A percentile compares a stretch with the other conserved stretches of the same genome.
These are phyloP conservation scores for Logfia minima DNA, from an alignment of 129 eudicot species.

Conservation along the genomic window DNA sequence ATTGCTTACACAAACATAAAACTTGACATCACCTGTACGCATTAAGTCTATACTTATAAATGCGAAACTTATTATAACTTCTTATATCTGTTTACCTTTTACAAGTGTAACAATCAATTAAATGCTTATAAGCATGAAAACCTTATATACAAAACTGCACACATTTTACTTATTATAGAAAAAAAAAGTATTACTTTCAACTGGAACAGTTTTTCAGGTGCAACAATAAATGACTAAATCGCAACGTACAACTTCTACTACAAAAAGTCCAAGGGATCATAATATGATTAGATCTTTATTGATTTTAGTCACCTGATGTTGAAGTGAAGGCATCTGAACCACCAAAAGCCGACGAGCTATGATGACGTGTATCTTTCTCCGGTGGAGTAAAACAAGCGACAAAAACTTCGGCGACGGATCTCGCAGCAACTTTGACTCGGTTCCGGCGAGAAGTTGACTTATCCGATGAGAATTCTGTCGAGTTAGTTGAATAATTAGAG, in stretches of 20 bases:
- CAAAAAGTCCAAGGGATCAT: neutral
- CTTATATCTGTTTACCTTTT: too few species aligned
- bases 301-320: slow-evolving; percentile 26
- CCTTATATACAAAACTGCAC: too few species aligned
- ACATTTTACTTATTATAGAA: too few species aligned
- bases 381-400: slow-evolving; percentile 77
- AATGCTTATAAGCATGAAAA: too few species aligned
- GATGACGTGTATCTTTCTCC: slow-evolving; percentile 30
- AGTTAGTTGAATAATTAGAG: slow-evolving; percentile 41
- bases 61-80: too few species aligned
- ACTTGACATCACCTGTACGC: too few species aligned
- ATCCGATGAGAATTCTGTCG: slow-evolving; percentile 41
- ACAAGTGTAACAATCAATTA: too few species aligned
- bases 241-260: neutral
- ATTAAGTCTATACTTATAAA: too few species aligned
- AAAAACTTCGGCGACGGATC: slow-evolving; percentile 64
- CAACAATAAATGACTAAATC: neutral
- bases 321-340: slow-evolving; percentile 41
- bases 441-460: slow-evolving; percentile 45
- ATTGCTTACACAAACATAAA: too few species aligned
- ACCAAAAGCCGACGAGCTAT: slow-evolving; percentile 32
- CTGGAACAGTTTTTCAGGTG: neutral
- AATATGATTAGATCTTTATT: neutral
- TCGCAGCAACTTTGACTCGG: slow-evolving; percentile 55
- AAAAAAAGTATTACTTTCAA: too few species aligned